Evolutionary conservation across 768 basidiomycete species (phyloP), one percentile per base, ranked within the genome.

Genomic region (Agrocybe chaxingu): DNA sequence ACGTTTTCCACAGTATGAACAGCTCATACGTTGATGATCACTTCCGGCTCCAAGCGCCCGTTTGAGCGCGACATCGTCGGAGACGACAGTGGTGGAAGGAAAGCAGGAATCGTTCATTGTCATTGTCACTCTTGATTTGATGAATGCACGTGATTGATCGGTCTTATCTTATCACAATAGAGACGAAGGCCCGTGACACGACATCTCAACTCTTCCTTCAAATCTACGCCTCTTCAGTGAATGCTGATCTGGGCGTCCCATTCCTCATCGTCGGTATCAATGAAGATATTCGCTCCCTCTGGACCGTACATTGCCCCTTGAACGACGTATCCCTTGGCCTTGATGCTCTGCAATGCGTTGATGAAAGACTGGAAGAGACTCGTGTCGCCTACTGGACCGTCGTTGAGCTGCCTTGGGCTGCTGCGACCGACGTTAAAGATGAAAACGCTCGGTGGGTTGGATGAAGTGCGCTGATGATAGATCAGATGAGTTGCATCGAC

Each of bases 21-120:
- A 24, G 10, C 11, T 67, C 81, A 47, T 64, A 86, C 85, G 60
- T 82, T 84, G 50, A 82, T 72, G 55, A 88, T 86, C 35, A 88
- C 80, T 55, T 84, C 82, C 45, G 81, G 72, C 60, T 84, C 83
- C 60, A 74, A 75, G 43, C 80, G 69, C n/a, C 81, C 82, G 58
- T 83, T 82, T 50, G 58, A 70, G 59, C 61, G 61, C 36, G 70
- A 68, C 69, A 71, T 72, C 31, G 43, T 24, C 24, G 24, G 3
- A 24, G 24, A 24, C 3, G 24, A 24, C 24, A 24, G 1, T 24
- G 24, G 24, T 24, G 24, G 24, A 24, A 24, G 24, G 5, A 24
- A 24, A 24, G 24, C 24, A 5, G 24, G 24, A 3, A 5, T 24
- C 24, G 24, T 24, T 24, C 24, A 24, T n/a, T n/a, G n/a, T n/a